These are phyloP conservation scores for Metschnikowia baotianmanensis DNA, from an alignment of 805 yeast species.

Conservation along the genomic window DNA sequence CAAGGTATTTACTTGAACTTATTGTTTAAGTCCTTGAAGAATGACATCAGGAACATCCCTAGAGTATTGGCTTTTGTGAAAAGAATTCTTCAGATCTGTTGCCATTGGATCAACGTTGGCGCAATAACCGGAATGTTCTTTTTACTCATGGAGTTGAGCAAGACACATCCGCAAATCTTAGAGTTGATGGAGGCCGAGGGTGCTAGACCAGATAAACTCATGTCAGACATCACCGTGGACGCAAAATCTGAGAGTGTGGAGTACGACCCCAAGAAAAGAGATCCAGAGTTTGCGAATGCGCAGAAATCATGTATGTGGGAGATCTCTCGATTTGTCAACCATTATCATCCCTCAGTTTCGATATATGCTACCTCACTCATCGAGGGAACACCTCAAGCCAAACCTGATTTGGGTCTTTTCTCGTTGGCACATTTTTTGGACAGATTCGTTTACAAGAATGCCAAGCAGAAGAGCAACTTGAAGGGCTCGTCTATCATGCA, in stretches of 20 bases:
- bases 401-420: constrained; percentile 89
- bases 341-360: constrained; percentile 90
- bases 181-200: constrained; percentile 55
- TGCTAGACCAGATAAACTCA: constrained; percentile 45
- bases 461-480: constrained; percentile 70
- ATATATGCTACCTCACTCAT: constrained; percentile 70
- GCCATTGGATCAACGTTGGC: constrained; percentile 86
- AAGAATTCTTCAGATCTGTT: constrained; percentile 80
- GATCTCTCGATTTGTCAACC: constrained; percentile 64
- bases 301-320: constrained; percentile 86
- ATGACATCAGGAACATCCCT: constrained; percentile 52
- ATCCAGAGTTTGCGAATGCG: constrained; percentile 91
- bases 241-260: constrained; percentile 4
- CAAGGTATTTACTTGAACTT: constrained; percentile 89
- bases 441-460: constrained; percentile 90
- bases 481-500: constrained; percentile 96
- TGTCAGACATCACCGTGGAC: constrained; percentile 19
- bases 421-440: constrained; percentile 89
- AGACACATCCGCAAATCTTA: constrained; percentile 61
- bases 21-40: constrained; percentile 76
- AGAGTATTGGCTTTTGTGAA: constrained; percentile 89
- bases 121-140: constrained; percentile 80
- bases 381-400: constrained; percentile 48
- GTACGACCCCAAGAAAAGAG: constrained; percentile 87
- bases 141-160: constrained; percentile 66